These are phyloP conservation scores for Angophora floribunda DNA, from an alignment of 345 rosid genomes.

Conservation along the genomic window DNA sequence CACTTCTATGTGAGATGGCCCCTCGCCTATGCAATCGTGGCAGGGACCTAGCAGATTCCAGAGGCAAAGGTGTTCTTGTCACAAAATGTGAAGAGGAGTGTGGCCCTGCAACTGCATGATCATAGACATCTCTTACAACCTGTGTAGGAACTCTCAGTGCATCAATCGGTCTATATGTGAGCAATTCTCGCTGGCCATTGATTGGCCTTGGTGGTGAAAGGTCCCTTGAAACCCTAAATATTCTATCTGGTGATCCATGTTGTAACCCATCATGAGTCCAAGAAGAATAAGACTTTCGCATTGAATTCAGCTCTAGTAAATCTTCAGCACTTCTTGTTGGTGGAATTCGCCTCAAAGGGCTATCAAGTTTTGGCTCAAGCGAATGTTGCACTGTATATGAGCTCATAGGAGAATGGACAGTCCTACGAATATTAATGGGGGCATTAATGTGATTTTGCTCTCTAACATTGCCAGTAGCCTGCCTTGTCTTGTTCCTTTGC, in stretches of 20 bases:
- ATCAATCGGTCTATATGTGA: conserved; percentile 2
- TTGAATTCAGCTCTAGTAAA: background rate
- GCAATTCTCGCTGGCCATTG: conserved; percentile 5
- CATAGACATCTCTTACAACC: background rate
- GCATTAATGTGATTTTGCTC: background rate
- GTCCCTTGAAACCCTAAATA: background rate
- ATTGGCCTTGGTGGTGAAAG: conserved; percentile 8
- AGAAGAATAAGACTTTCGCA: conserved; percentile 7
- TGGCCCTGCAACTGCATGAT: background rate
- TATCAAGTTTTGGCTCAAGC: conserved; percentile 2
- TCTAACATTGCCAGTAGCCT: background rate
- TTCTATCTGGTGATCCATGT: conserved; percentile 19
- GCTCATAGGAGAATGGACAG: background rate
- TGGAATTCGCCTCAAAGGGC: conserved; percentile 4
- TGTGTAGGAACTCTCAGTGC: background rate
- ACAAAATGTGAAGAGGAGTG: background rate
- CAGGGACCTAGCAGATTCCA: conserved; percentile 2
- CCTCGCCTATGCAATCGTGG: background rate
- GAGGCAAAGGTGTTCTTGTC: background rate
- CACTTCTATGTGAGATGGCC: conserved; percentile 3
- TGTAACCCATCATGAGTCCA: conserved; percentile 1
- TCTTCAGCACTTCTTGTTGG: conserved; percentile 3
- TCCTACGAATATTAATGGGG: background rate
- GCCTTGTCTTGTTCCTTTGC: conserved; percentile 11
- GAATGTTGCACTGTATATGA: background rate